Evolutionary conservation across 1,284 basidiomycete genomes (phyloP), one percentile per base, ranked within the genome.

Genomic region (Fomitopsis pinicola): DNA sequence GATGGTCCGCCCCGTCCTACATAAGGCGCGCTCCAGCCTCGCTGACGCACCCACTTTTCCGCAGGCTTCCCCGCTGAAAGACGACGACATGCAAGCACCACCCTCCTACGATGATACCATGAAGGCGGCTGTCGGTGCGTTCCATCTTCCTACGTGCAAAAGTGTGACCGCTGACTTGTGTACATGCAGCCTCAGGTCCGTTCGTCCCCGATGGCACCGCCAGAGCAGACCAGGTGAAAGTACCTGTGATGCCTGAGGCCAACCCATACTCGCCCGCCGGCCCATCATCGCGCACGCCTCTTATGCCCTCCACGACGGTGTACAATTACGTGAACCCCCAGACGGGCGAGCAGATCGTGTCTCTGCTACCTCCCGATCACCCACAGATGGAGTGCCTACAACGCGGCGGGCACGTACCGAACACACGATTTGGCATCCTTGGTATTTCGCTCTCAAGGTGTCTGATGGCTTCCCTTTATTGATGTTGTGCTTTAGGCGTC

Each of bases 371-470:
- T 0, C 91, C 91, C 1, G 79, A 84, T 63, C 86, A 92, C 69
- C 91, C 90, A 0, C 84, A 90, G 73, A 92, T 92, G 90, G 67
- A 89, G 40, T 93, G 91, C 67, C 72, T 92, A 33, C 91, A 92
- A 69, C 73, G 82, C n/a, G 91, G 90, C 6, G 73, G 73, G 26
- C 91, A 93, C 70, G 68, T 86, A n/a, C 73, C 79, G 9, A 72
- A 83, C 44, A 83, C 86, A 22, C 81, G 78, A 55, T 93, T 79
- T 67, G 88, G 90, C 5, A 61, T 90, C 2, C 78, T 92, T 15
- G 90, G 89, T 85, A 68, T 68, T 78, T 30, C n/a, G 12, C 42
- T 30, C n/a, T 30, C 22, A 22, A 22, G 1, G 22, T 22, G 22
- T 22, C 22, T 22, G 22, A 22, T 22, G 22, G 28, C 28, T 26